Conservation (phyloP, 2,329 filamentous ascomycete species). For the Stagonosporopsis chrysanthemi region DNA sequence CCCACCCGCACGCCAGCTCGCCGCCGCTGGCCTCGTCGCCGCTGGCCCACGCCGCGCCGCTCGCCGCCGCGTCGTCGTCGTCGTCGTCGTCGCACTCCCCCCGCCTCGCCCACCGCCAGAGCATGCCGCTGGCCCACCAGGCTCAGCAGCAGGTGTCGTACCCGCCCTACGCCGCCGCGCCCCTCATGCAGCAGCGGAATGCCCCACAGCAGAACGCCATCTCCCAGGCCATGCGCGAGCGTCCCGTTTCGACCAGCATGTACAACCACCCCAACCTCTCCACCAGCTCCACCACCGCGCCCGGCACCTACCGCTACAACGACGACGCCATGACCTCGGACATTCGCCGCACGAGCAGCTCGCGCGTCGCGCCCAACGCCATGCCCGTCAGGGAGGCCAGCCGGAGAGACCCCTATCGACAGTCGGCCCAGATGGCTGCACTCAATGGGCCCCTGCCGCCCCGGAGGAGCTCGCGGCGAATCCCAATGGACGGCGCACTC, state of each 20-base stretch:
- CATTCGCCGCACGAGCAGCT: constrained; percentile 65
- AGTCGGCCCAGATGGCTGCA: constrained; percentile 61
- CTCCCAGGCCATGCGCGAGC: constrained; percentile 43
- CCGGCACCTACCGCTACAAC: constrained; percentile 56
- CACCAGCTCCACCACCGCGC: constrained; percentile 52
- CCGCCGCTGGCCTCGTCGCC: constrained; percentile 35
- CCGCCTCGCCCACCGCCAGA: constrained; percentile 52
- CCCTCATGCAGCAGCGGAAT: constrained; percentile 39
- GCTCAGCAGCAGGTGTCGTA: constrained; percentile 49
- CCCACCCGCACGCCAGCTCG: constrained; percentile 39
- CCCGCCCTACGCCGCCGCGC: constrained; percentile 2
- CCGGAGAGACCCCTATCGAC: constrained; percentile 73
- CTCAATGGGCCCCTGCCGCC: constrained; percentile 73
- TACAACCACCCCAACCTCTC: constrained; percentile 59
- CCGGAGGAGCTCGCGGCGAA: constrained; percentile 77
- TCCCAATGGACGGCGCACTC: constrained; percentile 60
- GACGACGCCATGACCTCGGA: constrained; percentile 50
- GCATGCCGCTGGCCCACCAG: constrained; percentile 54
- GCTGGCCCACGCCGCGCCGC: constrained; percentile 41
- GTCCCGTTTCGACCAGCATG: constrained; percentile 56
- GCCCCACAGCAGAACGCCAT: constrained; percentile 25
- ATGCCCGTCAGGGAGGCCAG: constrained; percentile 73
- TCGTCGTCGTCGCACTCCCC: constrained; percentile 39
- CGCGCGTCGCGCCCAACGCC: constrained; percentile 66
- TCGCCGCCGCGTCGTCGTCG: constrained; percentile 25